A percentile compares a stretch with the other conserved stretches of the same genome.
Conservation (phyloP, 257 asterid species). For the Ilex aquifolium region DNA sequence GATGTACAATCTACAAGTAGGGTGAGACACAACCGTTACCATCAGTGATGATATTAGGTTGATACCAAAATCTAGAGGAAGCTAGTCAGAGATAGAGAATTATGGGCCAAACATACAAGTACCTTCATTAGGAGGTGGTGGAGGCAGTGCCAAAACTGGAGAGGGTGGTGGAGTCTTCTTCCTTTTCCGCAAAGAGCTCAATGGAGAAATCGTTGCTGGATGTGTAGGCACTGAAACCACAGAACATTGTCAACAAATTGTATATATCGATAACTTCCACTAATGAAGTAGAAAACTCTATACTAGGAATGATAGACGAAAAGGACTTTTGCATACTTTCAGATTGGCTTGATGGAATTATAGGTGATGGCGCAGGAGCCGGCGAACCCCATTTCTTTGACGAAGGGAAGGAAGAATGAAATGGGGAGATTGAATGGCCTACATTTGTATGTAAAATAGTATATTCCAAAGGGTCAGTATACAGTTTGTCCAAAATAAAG, state of each 20-base stretch:
- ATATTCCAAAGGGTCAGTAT: neutral
- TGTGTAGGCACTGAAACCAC: slow-evolving; percentile 35
- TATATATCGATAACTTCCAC: neutral
- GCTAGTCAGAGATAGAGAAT: neutral
- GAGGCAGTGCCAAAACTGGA: slow-evolving; percentile 57
- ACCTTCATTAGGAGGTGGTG: slow-evolving; percentile 85
- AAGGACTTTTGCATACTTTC: slow-evolving; percentile 24
- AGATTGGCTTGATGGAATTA: slow-evolving; percentile 30
- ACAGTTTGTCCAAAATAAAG: neutral
- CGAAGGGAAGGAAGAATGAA: slow-evolving; percentile 31
- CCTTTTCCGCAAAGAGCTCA: slow-evolving; percentile 26
- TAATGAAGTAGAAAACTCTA: neutral
- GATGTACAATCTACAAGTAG: slow-evolving; percentile 49
- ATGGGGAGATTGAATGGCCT: slow-evolving; percentile 43
- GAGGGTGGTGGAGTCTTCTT: slow-evolving; percentile 41
- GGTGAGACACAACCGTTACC: neutral
- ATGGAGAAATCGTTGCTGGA: slow-evolving; percentile 52
- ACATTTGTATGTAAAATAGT: slow-evolving; percentile 11
- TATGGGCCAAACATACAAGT: neutral
- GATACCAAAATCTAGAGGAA: neutral
- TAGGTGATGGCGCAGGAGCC: slow-evolving; percentile 41
- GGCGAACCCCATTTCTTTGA: slow-evolving; percentile 20
- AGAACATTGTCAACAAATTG: slow-evolving; percentile 12
- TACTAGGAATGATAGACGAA: neutral
- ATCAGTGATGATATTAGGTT: neutral